phyloP scores from a whole-genome alignment of 371 early-diverging fungal genomes.

The Rhizomucor pusillus region DNA sequence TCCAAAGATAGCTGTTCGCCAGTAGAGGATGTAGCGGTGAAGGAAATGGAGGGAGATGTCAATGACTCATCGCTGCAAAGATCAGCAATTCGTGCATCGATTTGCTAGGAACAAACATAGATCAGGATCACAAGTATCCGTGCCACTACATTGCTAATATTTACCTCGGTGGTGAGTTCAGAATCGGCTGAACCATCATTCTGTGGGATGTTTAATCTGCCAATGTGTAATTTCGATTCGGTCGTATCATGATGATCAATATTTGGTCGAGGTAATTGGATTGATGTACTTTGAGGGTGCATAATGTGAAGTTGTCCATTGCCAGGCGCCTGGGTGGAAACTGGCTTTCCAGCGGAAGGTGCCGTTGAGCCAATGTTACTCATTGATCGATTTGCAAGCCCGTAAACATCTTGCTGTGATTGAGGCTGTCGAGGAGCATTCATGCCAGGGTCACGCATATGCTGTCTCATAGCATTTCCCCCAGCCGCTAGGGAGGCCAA shows the following conservation, averaged over 20 bases:
- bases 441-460: conserved; percentile 16
- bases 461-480: background rate
- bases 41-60: conserved; percentile 9
- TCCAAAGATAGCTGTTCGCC: conserved; percentile 35
- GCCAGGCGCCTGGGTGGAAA: too few relatives aligned
- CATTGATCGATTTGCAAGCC: conserved; percentile 2
- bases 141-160: background rate
- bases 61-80: conserved; percentile 8
- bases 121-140: background rate
- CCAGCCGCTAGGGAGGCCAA: conserved; percentile 41
- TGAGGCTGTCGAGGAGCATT: conserved; percentile 26
- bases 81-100: conserved; percentile 40
- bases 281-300: conserved; percentile 6
- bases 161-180: conserved; percentile 27
- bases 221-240: conserved; percentile 17
- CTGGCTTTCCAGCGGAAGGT: background rate
- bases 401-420: conserved; percentile 12
- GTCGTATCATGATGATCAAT: conserved; percentile 18
- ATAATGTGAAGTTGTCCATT: conserved; percentile 12
- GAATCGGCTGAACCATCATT: conserved; percentile 39
- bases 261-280: conserved; percentile 5
- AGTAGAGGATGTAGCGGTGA: conserved; percentile 26
- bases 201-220: conserved; percentile 41
- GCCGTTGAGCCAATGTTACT: conserved; percentile 4
- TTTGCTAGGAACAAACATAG: conserved; percentile 24